Evolutionary conservation across 2,329 filamentous ascomycete genomes (phyloP).

Genomic region (Fusarium xyrophilum): DNA sequence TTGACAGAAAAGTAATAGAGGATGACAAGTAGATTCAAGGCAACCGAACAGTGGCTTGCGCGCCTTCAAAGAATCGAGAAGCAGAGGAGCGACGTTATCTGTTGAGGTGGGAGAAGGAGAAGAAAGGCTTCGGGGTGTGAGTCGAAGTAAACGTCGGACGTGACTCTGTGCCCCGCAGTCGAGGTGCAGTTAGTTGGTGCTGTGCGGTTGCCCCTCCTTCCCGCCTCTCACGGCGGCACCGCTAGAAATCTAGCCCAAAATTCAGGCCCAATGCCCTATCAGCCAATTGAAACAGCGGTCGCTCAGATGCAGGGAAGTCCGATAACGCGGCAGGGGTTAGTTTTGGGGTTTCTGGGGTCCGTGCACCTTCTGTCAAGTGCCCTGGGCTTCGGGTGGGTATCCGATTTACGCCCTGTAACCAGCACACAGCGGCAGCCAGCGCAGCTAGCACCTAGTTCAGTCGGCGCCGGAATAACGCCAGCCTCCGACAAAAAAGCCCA

Average conservation of each 20-base stretch:
- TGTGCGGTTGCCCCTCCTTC: background rate
- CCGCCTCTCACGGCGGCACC: constrained; percentile 31
- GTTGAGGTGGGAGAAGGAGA: constrained; percentile 21
- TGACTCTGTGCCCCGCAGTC: constrained; percentile 42
- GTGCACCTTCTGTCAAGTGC: constrained; percentile 35
- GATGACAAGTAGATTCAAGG: constrained; percentile 1
- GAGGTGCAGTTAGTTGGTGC: constrained; percentile 1
- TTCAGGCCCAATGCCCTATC: constrained; percentile 37
- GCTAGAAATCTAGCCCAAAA: constrained; percentile 33
- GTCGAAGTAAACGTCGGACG: constrained; percentile 39
- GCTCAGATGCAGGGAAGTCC: constrained; percentile 21
- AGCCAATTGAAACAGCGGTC: constrained; percentile 31
- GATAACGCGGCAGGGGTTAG: constrained; percentile 28
- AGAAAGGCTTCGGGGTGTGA: constrained; percentile 35
- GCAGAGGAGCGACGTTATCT: constrained; percentile 25
- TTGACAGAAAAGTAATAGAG: background rate
- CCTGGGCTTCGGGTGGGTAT: constrained; percentile 15
- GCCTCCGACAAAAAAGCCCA: constrained; percentile 42
- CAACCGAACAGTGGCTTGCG: constrained; percentile 22
- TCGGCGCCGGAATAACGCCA: constrained; percentile 41
- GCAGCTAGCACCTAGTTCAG: background rate
- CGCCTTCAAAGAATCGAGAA: constrained; percentile 26
- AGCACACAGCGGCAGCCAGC: background rate
- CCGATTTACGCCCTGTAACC: background rate
- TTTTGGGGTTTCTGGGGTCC: constrained; percentile 32